Evolutionary conservation across 1,284 basidiomycete species (phyloP).

Genomic region (Heterobasidion irregulare): DNA sequence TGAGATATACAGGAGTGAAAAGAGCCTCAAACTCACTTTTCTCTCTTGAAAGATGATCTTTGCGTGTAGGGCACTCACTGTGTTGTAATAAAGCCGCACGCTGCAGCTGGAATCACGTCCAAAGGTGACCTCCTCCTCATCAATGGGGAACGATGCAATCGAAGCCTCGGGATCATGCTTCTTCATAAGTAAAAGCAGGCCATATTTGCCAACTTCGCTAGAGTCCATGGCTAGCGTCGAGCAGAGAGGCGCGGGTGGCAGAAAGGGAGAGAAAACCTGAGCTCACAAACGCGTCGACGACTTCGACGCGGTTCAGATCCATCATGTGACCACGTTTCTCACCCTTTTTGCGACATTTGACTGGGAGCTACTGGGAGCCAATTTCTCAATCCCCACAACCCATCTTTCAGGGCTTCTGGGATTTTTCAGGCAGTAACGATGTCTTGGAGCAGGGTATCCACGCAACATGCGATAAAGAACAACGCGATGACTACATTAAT

Average conservation of each 20-base stretch:
- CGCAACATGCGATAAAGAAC: too few species aligned
- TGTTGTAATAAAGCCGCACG: constrained; percentile 59
- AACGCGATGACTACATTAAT: too few species aligned
- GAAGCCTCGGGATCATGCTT: constrained; percentile 31
- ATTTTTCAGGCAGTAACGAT: too few species aligned
- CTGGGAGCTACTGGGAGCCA: too few species aligned
- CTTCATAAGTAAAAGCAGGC: constrained; percentile 54
- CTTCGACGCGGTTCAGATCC: constrained; percentile 1
- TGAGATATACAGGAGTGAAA: neutral
- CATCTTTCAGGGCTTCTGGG: too few species aligned
- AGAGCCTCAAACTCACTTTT: constrained; percentile 32
- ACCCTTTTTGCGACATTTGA: too few species aligned
- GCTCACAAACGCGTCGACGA: neutral
- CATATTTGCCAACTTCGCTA: constrained; percentile 47
- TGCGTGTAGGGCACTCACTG: constrained; percentile 54
- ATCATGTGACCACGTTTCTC: neutral
- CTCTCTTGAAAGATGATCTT: constrained; percentile 57
- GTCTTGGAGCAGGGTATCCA: too few species aligned
- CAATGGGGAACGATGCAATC: constrained; percentile 62
- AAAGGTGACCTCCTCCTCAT: constrained; percentile 57
- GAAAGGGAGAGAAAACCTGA: neutral
- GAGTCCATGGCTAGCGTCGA: constrained; percentile 9
- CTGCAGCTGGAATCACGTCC: constrained; percentile 54
- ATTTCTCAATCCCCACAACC: too few species aligned
- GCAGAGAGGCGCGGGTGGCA: neutral